Evolutionary conservation across 768 basidiomycete genomes (phyloP).

Genomic region (Trametes punicea): DNA sequence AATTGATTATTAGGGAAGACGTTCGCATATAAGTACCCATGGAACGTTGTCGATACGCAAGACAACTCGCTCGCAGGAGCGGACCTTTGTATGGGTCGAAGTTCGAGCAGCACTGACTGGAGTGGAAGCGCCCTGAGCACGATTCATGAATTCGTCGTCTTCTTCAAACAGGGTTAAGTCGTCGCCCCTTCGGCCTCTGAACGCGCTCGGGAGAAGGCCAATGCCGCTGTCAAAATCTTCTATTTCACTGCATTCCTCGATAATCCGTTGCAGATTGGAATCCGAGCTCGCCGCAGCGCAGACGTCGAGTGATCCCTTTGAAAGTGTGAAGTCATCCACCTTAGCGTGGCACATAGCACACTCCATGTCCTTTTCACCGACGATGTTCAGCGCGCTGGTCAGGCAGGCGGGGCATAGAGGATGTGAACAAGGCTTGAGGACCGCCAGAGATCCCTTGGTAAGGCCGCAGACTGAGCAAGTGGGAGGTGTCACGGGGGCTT

Average conservation of each 20-base stretch:
- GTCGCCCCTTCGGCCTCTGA: conserved; percentile 17
- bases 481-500: conserved; percentile 27
- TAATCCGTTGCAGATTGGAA: conserved; percentile 20
- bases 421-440: conserved; percentile 73
- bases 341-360: conserved; percentile 75
- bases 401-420: conserved; percentile 77
- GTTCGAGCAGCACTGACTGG: conserved; percentile 27
- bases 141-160: conserved; percentile 27
- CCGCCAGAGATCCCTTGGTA: conserved; percentile 47
- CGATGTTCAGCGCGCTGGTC: conserved; percentile 84
- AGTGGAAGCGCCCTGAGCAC: conserved; percentile 32
- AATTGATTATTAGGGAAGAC: background rate
- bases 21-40: conserved; percentile 61
- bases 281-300: background rate
- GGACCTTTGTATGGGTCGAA: background rate
- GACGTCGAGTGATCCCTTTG: conserved; percentile 17
- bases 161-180: conserved; percentile 21
- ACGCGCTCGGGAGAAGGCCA: conserved; percentile 28
- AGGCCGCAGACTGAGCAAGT: conserved; percentile 66
- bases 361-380: conserved; percentile 85
- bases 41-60: conserved; percentile 87
- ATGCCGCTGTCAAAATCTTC: conserved; percentile 21
- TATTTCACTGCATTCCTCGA: conserved; percentile 30
- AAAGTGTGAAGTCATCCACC: conserved; percentile 67
- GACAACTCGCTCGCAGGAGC: conserved; percentile 40